Percentiles rank a stretch among this genome's conserved stretches.
Evolutionary conservation across 352 stramenopile species (phyloP).

Genomic region (Globisporangium emineosum): DNA sequence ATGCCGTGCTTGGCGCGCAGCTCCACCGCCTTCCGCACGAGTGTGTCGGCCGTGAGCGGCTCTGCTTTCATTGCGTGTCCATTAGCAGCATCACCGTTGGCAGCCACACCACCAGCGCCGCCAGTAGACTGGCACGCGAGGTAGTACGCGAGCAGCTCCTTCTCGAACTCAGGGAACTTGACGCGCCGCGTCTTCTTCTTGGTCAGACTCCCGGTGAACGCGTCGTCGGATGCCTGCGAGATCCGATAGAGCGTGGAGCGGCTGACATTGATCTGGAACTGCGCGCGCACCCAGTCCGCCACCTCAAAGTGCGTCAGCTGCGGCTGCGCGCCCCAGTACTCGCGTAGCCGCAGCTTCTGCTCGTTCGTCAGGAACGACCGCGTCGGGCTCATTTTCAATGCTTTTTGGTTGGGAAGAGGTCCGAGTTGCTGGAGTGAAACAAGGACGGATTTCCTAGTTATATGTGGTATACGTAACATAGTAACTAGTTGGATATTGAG

Average conservation of each 20-base stretch:
- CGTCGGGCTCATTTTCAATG: neutral
- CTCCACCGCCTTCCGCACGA: conserved; percentile 28
- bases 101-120: too few relatives aligned
- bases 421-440: neutral
- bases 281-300: conserved; percentile 31
- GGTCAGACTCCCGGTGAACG: conserved; percentile 26
- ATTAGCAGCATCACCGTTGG: neutral
- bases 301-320: conserved; percentile 28
- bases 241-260: conserved; percentile 52
- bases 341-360: conserved; percentile 40
- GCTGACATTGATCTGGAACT: conserved; percentile 30
- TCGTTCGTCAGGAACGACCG: conserved; percentile 29
- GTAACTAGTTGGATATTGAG: neutral
- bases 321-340: conserved; percentile 30
- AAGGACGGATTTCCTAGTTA: neutral
- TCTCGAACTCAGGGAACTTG: conserved; percentile 43
- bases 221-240: conserved; percentile 22
- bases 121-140: conserved; percentile 10
- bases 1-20: conserved; percentile 34
- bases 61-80: neutral
- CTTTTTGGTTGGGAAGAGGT: too few relatives aligned
- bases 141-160: conserved; percentile 32
- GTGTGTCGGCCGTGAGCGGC: conserved; percentile 24
- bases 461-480: neutral
- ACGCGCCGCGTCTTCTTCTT: conserved; percentile 38